phyloP scores from a whole-genome alignment of 2,329 filamentous ascomycete genomes.

The Teratosphaeria viscida region DNA sequence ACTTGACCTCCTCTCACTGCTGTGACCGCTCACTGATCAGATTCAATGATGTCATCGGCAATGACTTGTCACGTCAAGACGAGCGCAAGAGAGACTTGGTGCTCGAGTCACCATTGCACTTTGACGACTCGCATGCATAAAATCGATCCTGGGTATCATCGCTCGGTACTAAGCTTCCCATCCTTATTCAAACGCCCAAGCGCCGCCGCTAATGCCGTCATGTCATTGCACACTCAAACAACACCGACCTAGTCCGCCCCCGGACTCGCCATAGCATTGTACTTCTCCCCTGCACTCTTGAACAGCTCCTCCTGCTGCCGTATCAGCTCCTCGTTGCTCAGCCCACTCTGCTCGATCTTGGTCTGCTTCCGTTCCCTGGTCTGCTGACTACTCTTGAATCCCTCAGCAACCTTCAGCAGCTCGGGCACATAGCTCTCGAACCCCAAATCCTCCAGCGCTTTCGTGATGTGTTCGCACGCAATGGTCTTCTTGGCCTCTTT shows the following conservation, averaged over 20 bases:
- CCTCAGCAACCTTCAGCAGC: slow-evolving; percentile 73
- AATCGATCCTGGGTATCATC: not conserved
- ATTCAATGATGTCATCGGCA: not conserved
- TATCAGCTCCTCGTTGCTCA: slow-evolving; percentile 82
- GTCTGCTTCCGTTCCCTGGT: slow-evolving; percentile 93
- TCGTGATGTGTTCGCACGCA: slow-evolving; percentile 93
- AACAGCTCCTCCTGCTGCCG: slow-evolving; percentile 88
- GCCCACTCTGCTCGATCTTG: slow-evolving; percentile 89
- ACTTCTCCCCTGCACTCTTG: slow-evolving; percentile 64
- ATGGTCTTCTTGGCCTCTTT: slow-evolving; percentile 99
- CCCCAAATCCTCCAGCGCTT: slow-evolving; percentile 82
- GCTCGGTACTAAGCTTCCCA: not conserved
- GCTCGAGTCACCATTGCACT: not conserved
- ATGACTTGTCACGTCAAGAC: not conserved
- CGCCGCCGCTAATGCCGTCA: not conserved
- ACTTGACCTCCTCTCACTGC: not conserved
- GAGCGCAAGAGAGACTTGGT: not conserved
- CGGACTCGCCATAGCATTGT: slow-evolving; percentile 33
- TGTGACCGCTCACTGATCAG: not conserved
- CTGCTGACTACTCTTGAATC: slow-evolving; percentile 87
- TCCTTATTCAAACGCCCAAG: not conserved
- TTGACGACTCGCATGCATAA: not conserved
- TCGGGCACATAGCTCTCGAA: slow-evolving; percentile 87
- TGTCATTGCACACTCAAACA: not conserved
- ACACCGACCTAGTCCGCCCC: not conserved